These are phyloP conservation scores for Misopates orontium DNA, from an alignment of 257 asterid genomes.

Conservation along the genomic window DNA sequence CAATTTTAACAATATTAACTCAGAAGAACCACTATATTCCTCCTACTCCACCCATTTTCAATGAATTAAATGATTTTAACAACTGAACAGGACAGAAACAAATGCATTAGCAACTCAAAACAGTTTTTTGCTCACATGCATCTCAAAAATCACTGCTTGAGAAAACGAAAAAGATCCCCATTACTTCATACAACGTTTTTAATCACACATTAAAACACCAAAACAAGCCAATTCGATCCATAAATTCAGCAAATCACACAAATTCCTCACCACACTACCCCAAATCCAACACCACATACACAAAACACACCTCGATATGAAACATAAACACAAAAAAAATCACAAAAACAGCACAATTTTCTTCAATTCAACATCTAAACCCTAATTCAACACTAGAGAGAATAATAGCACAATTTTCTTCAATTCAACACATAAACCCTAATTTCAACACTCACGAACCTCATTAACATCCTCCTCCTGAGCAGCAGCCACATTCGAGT, in stretches of 20 bases:
- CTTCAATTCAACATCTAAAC: too few relatives aligned
- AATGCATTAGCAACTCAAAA: not conserved
- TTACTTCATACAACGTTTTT: too few relatives aligned
- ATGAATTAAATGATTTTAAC: not conserved
- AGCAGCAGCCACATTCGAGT: slow-evolving; percentile 27
- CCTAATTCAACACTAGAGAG: not conserved
- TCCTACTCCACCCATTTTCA: not conserved
- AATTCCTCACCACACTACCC: not conserved
- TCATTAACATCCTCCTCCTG: slow-evolving; percentile 66
- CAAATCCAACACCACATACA: not conserved
- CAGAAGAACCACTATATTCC: not conserved
- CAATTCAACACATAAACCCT: not conserved
- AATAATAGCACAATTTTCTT: not conserved
- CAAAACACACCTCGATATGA: slow-evolving; percentile 17
- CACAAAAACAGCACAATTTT: too few relatives aligned
- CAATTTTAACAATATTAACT: too few relatives aligned
- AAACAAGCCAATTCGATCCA: too few relatives aligned
- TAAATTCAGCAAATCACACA: not conserved
- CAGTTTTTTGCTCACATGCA: too few relatives aligned
- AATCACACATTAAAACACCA: too few relatives aligned
- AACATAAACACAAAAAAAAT: too few relatives aligned
- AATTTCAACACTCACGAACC: slow-evolving; percentile 32
- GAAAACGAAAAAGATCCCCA: too few relatives aligned
- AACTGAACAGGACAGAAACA: not conserved
- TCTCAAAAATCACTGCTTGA: too few relatives aligned